phyloP scores from a whole-genome alignment of 148 eudicot species.

The Amaranthus cruentus region DNA sequence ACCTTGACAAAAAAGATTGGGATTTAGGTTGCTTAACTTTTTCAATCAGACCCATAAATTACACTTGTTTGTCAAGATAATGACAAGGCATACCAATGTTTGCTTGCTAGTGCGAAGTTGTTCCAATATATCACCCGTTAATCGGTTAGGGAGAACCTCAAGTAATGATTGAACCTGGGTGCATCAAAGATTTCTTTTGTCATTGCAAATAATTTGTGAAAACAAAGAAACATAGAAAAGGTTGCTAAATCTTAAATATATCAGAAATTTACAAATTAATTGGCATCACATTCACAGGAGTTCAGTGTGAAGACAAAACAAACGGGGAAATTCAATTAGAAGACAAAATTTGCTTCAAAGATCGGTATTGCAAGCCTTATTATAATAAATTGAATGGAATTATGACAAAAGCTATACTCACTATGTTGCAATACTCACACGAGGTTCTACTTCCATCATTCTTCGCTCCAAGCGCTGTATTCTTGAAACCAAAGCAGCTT shows the following conservation, averaged over 20 bases:
- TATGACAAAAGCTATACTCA: constrained; percentile 39
- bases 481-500: constrained; percentile 91
- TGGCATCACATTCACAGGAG: constrained; percentile 2
- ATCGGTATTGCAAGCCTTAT: constrained; percentile 1
- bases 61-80: not conserved
- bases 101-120: constrained; percentile 92
- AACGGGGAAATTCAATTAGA: not conserved
- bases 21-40: not conserved
- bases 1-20: constrained; percentile 39
- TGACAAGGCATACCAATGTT: constrained; percentile 51
- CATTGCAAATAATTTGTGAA: not conserved
- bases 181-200: constrained; percentile 6
- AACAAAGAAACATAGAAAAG: not conserved
- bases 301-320: not conserved
- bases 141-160: constrained; percentile 81
- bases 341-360: constrained; percentile 11
- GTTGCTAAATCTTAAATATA: not conserved
- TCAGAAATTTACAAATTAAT: not conserved
- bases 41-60: not conserved
- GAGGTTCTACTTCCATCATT: constrained; percentile 93
- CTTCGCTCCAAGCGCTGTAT: constrained; percentile 77
- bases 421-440: constrained; percentile 80
- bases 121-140: constrained; percentile 79
- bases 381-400: not conserved
- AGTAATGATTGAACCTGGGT: constrained; percentile 74